These are phyloP conservation scores for Abrus pulchellus DNA, from an alignment of 306 rosid genomes.

Conservation along the genomic window DNA sequence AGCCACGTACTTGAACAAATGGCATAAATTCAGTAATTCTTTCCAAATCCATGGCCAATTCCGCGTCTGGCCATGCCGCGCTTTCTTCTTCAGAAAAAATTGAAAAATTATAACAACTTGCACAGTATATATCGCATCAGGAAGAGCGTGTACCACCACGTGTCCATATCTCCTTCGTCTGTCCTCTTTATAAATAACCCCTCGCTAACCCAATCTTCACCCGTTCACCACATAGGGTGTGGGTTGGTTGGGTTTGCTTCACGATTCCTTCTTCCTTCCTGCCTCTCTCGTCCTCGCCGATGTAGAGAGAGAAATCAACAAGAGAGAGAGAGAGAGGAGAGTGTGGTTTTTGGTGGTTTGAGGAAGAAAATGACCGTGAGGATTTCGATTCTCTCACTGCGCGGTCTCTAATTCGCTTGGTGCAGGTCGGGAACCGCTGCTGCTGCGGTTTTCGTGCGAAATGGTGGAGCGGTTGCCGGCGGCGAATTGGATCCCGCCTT, in stretches of 20 bases:
- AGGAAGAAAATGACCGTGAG: not conserved
- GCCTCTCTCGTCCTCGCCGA: not conserved
- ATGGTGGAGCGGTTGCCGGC: conserved; percentile 23
- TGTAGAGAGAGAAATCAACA: conserved; percentile 4
- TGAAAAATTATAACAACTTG: not conserved
- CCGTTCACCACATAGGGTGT: conserved; percentile 46
- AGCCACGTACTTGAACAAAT: conserved; percentile 27
- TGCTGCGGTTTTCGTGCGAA: conserved; percentile 37
- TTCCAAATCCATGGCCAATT: conserved; percentile 34
- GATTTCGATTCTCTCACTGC: conserved; percentile 56
- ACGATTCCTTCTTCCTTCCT: not conserved
- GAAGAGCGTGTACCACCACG: conserved; percentile 33
- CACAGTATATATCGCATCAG: conserved; percentile 4
- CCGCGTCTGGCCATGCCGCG: not conserved
- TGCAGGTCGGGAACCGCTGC: conserved; percentile 99
- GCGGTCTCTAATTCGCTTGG: conserved; percentile 99
- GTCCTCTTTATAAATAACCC: conserved; percentile 53
- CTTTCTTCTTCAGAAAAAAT: not conserved
- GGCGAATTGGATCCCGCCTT: conserved; percentile 88
- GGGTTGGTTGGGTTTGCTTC: conserved; percentile 31
- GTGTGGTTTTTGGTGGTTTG: conserved; percentile 22
- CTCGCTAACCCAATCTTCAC: conserved; percentile 36
- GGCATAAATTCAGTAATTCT: conserved; percentile 34
- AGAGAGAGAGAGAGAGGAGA: not conserved
- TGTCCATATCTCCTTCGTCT: conserved; percentile 47